These are phyloP conservation scores for Saccharomycopsis malanga DNA, from an alignment of 805 yeast genomes.

Conservation along the genomic window DNA sequence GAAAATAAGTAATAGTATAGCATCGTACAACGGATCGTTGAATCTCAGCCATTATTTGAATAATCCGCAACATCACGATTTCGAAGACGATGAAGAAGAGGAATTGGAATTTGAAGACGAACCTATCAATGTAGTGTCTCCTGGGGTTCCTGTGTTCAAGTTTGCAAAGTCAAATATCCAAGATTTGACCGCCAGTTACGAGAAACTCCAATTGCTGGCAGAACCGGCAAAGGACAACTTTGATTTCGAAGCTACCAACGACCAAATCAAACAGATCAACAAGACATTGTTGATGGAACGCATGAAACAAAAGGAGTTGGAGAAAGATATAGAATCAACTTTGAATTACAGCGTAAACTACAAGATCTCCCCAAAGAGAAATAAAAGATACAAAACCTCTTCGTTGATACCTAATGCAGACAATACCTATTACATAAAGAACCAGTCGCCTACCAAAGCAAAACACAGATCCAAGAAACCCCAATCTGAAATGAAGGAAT, in stretches of 20 bases:
- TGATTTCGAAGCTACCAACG: slow-evolving; percentile 10
- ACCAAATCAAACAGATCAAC: neutral
- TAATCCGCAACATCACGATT: slow-evolving; percentile 5
- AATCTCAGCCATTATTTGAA: slow-evolving; percentile 17
- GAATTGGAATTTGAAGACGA: slow-evolving; percentile 19
- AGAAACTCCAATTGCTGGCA: slow-evolving; percentile 7
- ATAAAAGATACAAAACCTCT: slow-evolving; percentile 19
- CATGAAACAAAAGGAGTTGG: slow-evolving; percentile 9
- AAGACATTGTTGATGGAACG: neutral
- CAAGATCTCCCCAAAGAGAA: slow-evolving; percentile 20
- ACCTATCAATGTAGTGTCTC: slow-evolving; percentile 21
- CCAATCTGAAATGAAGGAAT: slow-evolving; percentile 1
- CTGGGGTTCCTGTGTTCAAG: slow-evolving; percentile 20
- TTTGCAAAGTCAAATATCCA: slow-evolving; percentile 8
- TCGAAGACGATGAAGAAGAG: slow-evolving; percentile 17
- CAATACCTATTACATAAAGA: slow-evolving; percentile 9
- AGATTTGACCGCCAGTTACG: slow-evolving; percentile 17
- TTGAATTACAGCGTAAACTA: slow-evolving; percentile 17
- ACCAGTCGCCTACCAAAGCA: slow-evolving; percentile 8
- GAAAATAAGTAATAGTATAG: slow-evolving; percentile 19
- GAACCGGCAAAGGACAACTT: slow-evolving; percentile 9
- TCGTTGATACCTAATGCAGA: slow-evolving; percentile 5
- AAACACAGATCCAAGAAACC: slow-evolving; percentile 2
- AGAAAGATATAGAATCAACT: slow-evolving; percentile 9
- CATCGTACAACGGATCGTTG: slow-evolving; percentile 18